These are phyloP conservation scores for Colletotrichum horii DNA, from an alignment of 2,329 filamentous ascomycete genomes.

Conservation along the genomic window DNA sequence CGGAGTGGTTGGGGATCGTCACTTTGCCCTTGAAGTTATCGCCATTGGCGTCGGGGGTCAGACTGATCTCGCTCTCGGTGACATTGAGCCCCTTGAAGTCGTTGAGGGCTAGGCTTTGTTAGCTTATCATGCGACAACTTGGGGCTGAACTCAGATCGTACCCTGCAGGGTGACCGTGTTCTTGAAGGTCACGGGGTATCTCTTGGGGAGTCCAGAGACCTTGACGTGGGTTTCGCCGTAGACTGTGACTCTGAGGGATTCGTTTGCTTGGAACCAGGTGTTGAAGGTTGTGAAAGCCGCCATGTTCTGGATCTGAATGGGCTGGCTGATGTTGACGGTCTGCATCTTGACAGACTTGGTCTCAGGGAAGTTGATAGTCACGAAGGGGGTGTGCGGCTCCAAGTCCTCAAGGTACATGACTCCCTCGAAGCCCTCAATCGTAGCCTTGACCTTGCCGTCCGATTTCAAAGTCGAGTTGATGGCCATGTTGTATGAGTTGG, in stretches of 20 bases:
- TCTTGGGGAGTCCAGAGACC: conserved; percentile 52
- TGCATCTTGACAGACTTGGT: conserved; percentile 54
- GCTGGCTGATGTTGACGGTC: conserved; percentile 57
- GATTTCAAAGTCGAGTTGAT: conserved; percentile 62
- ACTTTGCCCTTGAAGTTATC: conserved; percentile 67
- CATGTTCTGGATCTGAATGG: conserved; percentile 49
- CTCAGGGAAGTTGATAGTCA: conserved; percentile 55
- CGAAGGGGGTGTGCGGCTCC: conserved; percentile 52
- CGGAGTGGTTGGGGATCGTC: conserved; percentile 67
- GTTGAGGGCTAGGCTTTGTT: conserved; percentile 46
- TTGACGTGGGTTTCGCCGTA: conserved; percentile 57
- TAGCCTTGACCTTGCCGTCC: conserved; percentile 56
- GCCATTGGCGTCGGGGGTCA: conserved; percentile 42
- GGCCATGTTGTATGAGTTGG: conserved; percentile 51
- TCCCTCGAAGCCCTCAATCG: conserved; percentile 55
- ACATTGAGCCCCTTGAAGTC: conserved; percentile 61
- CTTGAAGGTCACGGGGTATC: conserved; percentile 58
- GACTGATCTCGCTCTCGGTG: conserved; percentile 52
- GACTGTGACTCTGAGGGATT: conserved; percentile 55
- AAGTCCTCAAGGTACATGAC: conserved; percentile 60
- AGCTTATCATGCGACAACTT: not conserved
- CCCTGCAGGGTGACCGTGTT: conserved; percentile 57
- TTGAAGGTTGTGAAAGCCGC: conserved; percentile 61
- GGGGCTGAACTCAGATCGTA: conserved; percentile 7
- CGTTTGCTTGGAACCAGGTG: conserved; percentile 55